A percentile compares a stretch with the other conserved stretches of the same genome.
phyloP scores from a whole-genome alignment of 345 rosid species.

The Carallia pectinifolia region DNA sequence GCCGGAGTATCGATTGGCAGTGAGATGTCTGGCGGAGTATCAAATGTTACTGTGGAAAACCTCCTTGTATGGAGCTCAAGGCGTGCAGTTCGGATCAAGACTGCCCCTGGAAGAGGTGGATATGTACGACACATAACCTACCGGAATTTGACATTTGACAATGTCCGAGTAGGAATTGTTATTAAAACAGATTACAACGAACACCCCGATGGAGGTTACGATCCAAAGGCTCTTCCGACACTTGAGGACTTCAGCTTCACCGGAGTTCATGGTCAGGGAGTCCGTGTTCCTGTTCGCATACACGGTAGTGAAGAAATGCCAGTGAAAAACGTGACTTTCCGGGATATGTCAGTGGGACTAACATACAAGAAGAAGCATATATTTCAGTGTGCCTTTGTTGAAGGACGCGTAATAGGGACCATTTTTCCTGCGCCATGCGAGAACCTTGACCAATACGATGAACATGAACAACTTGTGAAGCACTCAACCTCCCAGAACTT shows the following conservation, averaged over 20 bases:
- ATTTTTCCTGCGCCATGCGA: slow-evolving; percentile 85
- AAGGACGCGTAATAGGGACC: slow-evolving; percentile 81
- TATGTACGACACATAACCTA: slow-evolving; percentile 64
- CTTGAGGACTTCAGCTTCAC: slow-evolving; percentile 66
- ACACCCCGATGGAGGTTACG: slow-evolving; percentile 76
- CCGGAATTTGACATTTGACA: slow-evolving; percentile 70
- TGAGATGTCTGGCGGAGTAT: slow-evolving; percentile 98
- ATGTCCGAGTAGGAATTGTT: slow-evolving; percentile 80
- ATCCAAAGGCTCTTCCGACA: slow-evolving; percentile 67
- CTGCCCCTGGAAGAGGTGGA: slow-evolving; percentile 92
- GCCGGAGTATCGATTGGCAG: slow-evolving; percentile 97
- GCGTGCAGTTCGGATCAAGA: slow-evolving; percentile 89
- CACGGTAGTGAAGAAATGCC: slow-evolving; percentile 69
- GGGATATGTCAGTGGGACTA: slow-evolving; percentile 71
- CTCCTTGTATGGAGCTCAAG: slow-evolving; percentile 83
- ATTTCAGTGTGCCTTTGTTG: slow-evolving; percentile 81
- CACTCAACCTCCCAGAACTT: slow-evolving; percentile 56
- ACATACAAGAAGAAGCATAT: slow-evolving; percentile 86
- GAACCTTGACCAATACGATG: slow-evolving; percentile 81
- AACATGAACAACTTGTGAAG: slow-evolving; percentile 60
- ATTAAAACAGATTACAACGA: slow-evolving; percentile 93
- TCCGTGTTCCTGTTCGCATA: slow-evolving; percentile 78
- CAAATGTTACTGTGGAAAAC: slow-evolving; percentile 73
- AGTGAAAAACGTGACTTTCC: slow-evolving; percentile 56
- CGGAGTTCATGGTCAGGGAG: slow-evolving; percentile 72